Percentiles rank a stretch among this genome's conserved stretches.
Conservation (phyloP, 805 yeast genomes). For the Schwanniomyces pseudopolymorphus region DNA sequence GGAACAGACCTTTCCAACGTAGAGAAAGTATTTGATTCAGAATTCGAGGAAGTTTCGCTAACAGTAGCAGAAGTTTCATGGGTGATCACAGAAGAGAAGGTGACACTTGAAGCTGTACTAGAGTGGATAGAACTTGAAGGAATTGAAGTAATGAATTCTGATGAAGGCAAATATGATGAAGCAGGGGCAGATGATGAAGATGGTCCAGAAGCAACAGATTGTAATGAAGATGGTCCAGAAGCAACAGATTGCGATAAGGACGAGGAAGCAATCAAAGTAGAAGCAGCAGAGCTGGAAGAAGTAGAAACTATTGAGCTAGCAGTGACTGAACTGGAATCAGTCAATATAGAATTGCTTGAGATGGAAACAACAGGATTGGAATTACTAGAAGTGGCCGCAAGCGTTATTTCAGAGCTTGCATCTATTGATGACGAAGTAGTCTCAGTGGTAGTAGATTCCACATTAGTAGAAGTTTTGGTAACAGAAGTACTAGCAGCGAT, state of each 20-base stretch:
- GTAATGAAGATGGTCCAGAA: too few species aligned
- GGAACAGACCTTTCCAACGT: background rate
- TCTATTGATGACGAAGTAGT: background rate
- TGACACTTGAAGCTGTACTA: background rate
- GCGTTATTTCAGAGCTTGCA: background rate
- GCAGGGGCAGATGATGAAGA: background rate
- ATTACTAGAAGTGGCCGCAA: background rate
- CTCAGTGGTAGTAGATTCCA: background rate
- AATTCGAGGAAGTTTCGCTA: background rate
- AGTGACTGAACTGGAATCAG: background rate
- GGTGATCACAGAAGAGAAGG: background rate
- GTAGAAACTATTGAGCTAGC: constrained; percentile 1
- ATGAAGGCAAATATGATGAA: too few species aligned
- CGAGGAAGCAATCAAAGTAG: too few species aligned
- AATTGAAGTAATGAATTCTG: too few species aligned
- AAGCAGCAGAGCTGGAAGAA: too few species aligned
- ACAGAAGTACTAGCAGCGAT: background rate
- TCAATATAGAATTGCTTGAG: too few species aligned
- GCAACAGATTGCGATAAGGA: too few species aligned
- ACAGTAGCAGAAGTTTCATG: background rate
- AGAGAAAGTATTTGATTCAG: background rate
- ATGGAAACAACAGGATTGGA: too few species aligned
- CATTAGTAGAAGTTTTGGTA: background rate
- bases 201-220: too few species aligned
- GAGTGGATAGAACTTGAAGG: background rate